A percentile compares a stretch with the other conserved stretches of the same genome.
These are phyloP conservation scores for Annulohypoxylon stygium DNA, from an alignment of 495 filamentous ascomycete species.

Conservation along the genomic window DNA sequence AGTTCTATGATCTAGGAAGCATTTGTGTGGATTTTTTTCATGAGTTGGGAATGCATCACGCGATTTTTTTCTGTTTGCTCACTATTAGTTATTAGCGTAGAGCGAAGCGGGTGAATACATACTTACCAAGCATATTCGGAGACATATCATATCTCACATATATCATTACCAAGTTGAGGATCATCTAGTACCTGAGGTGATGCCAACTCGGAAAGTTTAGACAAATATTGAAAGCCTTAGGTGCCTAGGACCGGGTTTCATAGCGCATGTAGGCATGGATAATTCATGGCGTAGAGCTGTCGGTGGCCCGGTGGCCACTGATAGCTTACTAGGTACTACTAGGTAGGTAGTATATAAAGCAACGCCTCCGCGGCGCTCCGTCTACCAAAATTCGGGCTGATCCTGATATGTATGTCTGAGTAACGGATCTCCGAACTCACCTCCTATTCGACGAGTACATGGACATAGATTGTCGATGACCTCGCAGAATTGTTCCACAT, in stretches of 20 bases:
- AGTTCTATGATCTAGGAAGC: background rate
- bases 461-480: background rate
- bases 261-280: background rate
- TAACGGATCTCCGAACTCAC: background rate
- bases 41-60: background rate
- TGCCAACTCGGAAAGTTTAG: background rate
- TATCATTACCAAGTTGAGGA: background rate
- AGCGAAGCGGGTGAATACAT: background rate
- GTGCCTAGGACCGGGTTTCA: background rate
- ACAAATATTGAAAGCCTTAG: background rate
- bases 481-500: background rate
- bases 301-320: background rate
- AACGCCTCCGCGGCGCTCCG: background rate
- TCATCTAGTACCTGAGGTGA: background rate
- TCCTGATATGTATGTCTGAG: background rate
- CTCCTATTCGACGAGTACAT: background rate
- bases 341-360: background rate
- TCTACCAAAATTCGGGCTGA: background rate
- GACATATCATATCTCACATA: background rate
- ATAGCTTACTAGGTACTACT: too few relatives aligned
- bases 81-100: background rate
- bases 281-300: background rate
- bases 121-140: conserved; percentile 1
- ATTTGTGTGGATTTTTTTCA: background rate
- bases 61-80: background rate